These are phyloP conservation scores for Hymenochaete sp. DNA, from an alignment of 1,284 basidiomycete genomes.

Conservation along the genomic window DNA sequence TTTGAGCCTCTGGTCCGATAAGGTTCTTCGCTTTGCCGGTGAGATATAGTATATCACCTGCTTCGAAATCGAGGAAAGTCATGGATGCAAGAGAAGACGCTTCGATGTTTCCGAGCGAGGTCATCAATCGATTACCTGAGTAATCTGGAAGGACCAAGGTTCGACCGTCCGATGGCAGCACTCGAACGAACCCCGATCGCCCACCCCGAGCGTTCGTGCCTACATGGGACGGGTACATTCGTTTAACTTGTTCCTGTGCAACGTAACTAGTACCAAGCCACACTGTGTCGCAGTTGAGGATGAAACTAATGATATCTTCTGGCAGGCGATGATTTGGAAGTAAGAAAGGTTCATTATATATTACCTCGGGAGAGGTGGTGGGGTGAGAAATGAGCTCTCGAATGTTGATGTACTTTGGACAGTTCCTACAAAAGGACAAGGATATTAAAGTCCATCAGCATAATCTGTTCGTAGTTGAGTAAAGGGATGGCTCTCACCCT, in stretches of 20 bases:
- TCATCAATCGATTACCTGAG: conserved; percentile 53
- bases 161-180: conserved; percentile 42
- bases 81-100: conserved; percentile 45
- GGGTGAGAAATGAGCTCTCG: conserved; percentile 38
- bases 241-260: conserved; percentile 30
- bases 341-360: conserved; percentile 29
- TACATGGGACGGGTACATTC: conserved; percentile 43
- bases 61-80: conserved; percentile 45
- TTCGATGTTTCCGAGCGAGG: conserved; percentile 57
- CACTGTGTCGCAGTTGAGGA: conserved; percentile 41
- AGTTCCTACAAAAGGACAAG: conserved; percentile 40
- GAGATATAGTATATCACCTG: conserved; percentile 51
- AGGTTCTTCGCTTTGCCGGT: conserved; percentile 48
- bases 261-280: conserved; percentile 48
- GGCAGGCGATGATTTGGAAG: conserved; percentile 36
- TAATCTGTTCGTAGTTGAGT: conserved; percentile 1
- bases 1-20: conserved; percentile 37
- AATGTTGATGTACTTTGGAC: conserved; percentile 58
- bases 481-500: conserved; percentile 33
- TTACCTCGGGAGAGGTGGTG: conserved; percentile 31
- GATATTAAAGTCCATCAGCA: neutral
- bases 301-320: conserved; percentile 38
- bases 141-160: conserved; percentile 55
- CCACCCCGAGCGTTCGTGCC: conserved; percentile 62
- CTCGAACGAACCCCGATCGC: conserved; percentile 48